phyloP scores from a whole-genome alignment of 2,329 filamentous ascomycete genomes.

The Decorospora gaudefroyi region DNA sequence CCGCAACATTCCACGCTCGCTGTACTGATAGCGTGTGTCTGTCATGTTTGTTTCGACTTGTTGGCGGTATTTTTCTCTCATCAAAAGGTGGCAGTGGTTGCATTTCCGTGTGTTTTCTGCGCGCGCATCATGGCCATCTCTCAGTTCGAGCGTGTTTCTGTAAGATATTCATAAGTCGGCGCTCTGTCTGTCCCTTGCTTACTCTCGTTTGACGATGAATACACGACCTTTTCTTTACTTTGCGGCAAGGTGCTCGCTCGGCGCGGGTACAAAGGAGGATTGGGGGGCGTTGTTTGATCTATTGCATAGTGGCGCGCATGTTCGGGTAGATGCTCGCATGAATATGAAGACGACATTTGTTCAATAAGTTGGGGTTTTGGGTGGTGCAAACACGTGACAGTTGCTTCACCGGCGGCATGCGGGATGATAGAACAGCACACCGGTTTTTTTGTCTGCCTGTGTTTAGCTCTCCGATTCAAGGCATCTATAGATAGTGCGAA shows the following conservation, averaged over 20 bases:
- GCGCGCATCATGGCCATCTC: slow-evolving; percentile 7
- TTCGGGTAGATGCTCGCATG: slow-evolving; percentile 30
- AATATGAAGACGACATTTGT: slow-evolving; percentile 23
- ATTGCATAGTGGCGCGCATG: slow-evolving; percentile 39
- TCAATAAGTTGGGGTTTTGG: neutral
- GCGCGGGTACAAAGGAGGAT: slow-evolving; percentile 16
- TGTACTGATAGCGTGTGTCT: slow-evolving; percentile 31
- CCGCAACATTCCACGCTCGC: slow-evolving; percentile 34
- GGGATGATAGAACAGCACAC: neutral
- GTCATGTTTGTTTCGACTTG: slow-evolving; percentile 20
- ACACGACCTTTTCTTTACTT: slow-evolving; percentile 17
- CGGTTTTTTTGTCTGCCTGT: too few species aligned
- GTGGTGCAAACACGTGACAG: slow-evolving; percentile 4
- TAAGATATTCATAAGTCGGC: slow-evolving; percentile 40
- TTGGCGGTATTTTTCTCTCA: slow-evolving; percentile 29
- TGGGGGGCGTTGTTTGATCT: slow-evolving; percentile 33
- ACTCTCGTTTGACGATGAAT: slow-evolving; percentile 21
- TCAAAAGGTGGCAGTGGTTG: slow-evolving; percentile 40
- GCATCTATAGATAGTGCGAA: neutral
- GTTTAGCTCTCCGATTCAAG: neutral
- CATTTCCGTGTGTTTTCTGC: slow-evolving; percentile 26
- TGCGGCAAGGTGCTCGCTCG: slow-evolving; percentile 15
- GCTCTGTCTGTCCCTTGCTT: slow-evolving; percentile 19
- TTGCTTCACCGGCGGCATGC: slow-evolving; percentile 5
- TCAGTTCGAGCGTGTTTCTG: slow-evolving; percentile 23